These are phyloP conservation scores for Acephala macrosclerotiorum DNA, from an alignment of 2,329 filamentous ascomycete genomes.

Conservation along the genomic window DNA sequence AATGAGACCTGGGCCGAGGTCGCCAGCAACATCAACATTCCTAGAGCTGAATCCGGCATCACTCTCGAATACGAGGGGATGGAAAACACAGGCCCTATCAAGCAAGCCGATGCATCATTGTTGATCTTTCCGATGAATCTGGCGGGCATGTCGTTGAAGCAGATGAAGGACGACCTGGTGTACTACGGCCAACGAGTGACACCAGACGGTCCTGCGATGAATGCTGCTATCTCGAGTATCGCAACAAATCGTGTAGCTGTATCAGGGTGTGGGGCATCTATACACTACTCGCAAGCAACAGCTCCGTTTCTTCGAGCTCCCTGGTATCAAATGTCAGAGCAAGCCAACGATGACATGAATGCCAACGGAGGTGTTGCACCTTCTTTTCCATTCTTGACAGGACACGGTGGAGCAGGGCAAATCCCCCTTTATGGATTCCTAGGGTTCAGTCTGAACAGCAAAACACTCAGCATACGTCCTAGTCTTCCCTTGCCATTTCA, in stretches of 20 bases:
- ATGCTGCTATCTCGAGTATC: constrained; percentile 73
- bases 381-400: constrained; percentile 75
- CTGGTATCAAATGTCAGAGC: constrained; percentile 76
- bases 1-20: constrained; percentile 66
- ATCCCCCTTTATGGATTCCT: constrained; percentile 72
- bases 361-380: constrained; percentile 71
- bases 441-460: constrained; percentile 65
- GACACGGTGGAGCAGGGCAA: constrained; percentile 74
- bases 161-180: constrained; percentile 12
- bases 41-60: constrained; percentile 61
- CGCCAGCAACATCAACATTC: constrained; percentile 60
- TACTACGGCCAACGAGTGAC: constrained; percentile 29
- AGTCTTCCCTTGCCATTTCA: constrained; percentile 68
- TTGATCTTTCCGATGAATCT: constrained; percentile 23
- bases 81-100: constrained; percentile 26
- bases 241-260: constrained; percentile 70
- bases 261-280: constrained; percentile 73
- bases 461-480: constrained; percentile 68
- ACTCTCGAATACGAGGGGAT: constrained; percentile 46
- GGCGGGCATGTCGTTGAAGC: constrained; percentile 4
- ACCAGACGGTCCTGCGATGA: constrained; percentile 75
- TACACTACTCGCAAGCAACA: constrained; percentile 68
- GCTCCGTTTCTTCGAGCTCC: constrained; percentile 70
- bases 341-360: constrained; percentile 65
- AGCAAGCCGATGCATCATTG: constrained; percentile 34